Percentiles rank a stretch among this genome's conserved stretches.
phyloP scores from a whole-genome alignment of 1,284 basidiomycete species.

The Ustilago loliicola region DNA sequence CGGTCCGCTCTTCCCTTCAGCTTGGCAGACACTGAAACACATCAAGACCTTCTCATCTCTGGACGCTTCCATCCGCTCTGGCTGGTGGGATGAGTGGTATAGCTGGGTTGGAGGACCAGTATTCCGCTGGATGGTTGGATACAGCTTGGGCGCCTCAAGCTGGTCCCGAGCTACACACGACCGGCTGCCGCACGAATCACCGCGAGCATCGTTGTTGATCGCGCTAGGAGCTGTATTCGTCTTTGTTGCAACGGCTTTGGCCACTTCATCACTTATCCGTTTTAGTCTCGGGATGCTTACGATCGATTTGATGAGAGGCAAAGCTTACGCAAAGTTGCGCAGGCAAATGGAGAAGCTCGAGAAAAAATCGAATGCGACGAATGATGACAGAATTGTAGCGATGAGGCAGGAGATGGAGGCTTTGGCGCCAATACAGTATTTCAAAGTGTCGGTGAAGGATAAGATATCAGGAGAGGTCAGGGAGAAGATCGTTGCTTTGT shows the following conservation, averaged over 20 bases:
- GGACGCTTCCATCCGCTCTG: background rate
- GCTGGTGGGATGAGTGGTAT: constrained; percentile 35
- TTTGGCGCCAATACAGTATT: constrained; percentile 22
- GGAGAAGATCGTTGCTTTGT: constrained; percentile 12
- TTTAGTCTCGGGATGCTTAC: constrained; percentile 22
- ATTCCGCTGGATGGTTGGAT: constrained; percentile 37
- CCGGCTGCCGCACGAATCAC: constrained; percentile 13
- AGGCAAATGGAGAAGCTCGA: constrained; percentile 4
- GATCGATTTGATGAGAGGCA: constrained; percentile 35
- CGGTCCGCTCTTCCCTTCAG: constrained; percentile 23
- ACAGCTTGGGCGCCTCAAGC: background rate
- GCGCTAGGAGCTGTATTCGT: constrained; percentile 21
- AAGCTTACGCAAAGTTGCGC: constrained; percentile 14
- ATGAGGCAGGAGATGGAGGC: constrained; percentile 17
- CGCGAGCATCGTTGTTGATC: constrained; percentile 12
- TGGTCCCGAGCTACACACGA: background rate
- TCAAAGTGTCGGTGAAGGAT: constrained; percentile 16
- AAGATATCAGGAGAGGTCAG: background rate
- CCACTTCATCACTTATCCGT: constrained; percentile 15
- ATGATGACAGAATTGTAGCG: background rate
- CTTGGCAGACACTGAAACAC: constrained; percentile 4
- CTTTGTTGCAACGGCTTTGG: constrained; percentile 25
- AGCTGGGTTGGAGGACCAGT: constrained; percentile 49
- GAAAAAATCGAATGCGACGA: background rate
- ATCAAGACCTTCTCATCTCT: constrained; percentile 11